Conservation (phyloP, 1,284 basidiomycete genomes). For the Puccinia horiana region DNA sequence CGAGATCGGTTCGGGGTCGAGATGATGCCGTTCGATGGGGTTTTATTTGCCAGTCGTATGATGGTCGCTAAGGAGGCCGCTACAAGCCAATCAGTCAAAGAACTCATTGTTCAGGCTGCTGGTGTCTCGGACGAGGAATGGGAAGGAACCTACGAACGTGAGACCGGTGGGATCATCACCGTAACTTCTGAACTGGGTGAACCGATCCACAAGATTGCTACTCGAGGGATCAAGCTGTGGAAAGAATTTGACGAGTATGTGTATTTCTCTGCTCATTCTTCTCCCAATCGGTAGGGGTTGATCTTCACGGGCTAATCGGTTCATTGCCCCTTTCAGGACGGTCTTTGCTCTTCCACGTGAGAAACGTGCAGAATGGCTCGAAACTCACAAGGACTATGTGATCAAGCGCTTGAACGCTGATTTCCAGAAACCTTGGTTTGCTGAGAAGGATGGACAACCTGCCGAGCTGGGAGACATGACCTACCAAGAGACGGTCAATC, state of each 20-base stretch:
- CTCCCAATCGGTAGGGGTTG: no score
- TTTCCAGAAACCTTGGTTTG: conserved; percentile 82
- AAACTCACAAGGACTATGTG: conserved; percentile 81
- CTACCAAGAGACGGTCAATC: conserved; percentile 89
- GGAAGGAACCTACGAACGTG: conserved; percentile 93
- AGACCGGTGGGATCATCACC: conserved; percentile 92
- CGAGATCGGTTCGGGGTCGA: conserved; percentile 76
- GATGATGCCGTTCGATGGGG: conserved; percentile 99
- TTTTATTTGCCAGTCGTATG: conserved; percentile 90
- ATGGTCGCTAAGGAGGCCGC: conserved; percentile 99
- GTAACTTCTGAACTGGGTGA: conserved; percentile 97
- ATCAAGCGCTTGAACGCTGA: conserved; percentile 90
- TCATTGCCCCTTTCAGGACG: conserved; percentile 59
- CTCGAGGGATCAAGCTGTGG: conserved; percentile 93
- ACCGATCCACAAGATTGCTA: conserved; percentile 98
- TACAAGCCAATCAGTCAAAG: conserved; percentile 89
- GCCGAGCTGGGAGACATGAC: conserved; percentile 94
- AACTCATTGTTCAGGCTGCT: conserved; percentile 89
- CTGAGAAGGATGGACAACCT: conserved; percentile 83
- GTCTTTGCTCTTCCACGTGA: conserved; percentile 94
- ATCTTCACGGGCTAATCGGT: no score
- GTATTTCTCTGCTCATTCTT: conserved; percentile 22
- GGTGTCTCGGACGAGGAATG: conserved; percentile 87
- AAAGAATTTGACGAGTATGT: conserved; percentile 84
- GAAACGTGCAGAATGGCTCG: conserved; percentile 85